Percentiles rank a stretch among this genome's conserved stretches.
These are phyloP conservation scores for Magnolia kwangsiensis DNA, from an alignment of 164 flowering plant species.

Conservation along the genomic window DNA sequence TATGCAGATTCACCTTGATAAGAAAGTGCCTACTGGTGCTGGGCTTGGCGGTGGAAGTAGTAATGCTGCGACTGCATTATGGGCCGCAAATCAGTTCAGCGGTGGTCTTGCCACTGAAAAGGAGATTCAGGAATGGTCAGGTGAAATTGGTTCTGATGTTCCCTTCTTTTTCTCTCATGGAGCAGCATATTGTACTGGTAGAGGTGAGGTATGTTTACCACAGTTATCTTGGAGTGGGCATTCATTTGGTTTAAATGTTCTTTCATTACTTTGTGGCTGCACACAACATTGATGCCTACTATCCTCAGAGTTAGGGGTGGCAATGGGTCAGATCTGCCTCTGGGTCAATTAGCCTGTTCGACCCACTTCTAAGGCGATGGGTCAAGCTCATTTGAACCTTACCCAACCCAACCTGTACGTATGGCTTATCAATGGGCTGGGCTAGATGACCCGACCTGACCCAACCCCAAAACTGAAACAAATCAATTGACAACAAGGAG, in stretches of 20 bases:
- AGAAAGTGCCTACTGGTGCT: constrained; percentile 95
- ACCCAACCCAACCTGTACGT: neutral
- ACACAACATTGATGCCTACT: neutral
- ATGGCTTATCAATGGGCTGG: neutral
- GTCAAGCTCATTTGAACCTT: neutral
- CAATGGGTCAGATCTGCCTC: neutral
- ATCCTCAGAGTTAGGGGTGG: neutral
- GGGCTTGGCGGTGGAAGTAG: constrained; percentile 99
- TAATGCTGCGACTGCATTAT: constrained; percentile 96
- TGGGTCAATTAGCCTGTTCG: neutral
- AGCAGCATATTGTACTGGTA: constrained; percentile 95
- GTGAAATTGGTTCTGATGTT: constrained; percentile 94
- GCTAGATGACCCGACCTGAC: neutral
- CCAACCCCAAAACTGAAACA: neutral
- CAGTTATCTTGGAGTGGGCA: neutral
- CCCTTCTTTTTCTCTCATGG: constrained; percentile 98
- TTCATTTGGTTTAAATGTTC: neutral
- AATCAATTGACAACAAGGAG: neutral
- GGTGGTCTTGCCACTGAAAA: constrained; percentile 72
- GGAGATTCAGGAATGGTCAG: constrained; percentile 85
- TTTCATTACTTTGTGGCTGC: neutral
- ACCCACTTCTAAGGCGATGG: neutral
- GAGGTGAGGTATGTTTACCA: constrained; percentile 80
- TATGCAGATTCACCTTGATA: constrained; percentile 85
- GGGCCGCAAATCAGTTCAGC: constrained; percentile 97